A percentile compares a stretch with the other conserved stretches of the same genome.
Evolutionary conservation across 306 rosid species (phyloP).

Genomic region (Castanea sativa): DNA sequence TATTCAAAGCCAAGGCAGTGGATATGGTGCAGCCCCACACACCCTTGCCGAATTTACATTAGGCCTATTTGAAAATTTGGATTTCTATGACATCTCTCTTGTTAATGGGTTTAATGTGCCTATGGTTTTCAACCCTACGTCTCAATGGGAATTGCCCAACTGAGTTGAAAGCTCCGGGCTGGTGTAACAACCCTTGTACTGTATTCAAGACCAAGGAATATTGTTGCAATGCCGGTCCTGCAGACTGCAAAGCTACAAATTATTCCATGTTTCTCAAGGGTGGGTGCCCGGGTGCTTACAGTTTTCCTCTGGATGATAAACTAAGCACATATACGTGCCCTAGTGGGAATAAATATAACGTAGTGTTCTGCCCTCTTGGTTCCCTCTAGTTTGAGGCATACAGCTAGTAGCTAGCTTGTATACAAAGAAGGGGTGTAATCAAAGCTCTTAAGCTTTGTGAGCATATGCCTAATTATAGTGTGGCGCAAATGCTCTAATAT

Average conservation of each 20-base stretch:
- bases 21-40: conserved; percentile 38
- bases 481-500: too few relatives aligned
- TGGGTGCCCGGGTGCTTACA: conserved; percentile 42
- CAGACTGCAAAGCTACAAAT: conserved; percentile 15
- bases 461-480: too few relatives aligned
- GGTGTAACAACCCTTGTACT: conserved; percentile 53
- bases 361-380: conserved; percentile 35
- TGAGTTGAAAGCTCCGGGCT: conserved; percentile 30
- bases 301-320: conserved; percentile 25
- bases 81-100: conserved; percentile 46
- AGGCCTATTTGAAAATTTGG: conserved; percentile 37
- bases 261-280: conserved; percentile 33
- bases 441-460: neutral
- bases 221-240: conserved; percentile 28
- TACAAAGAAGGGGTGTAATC: neutral
- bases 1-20: conserved; percentile 38
- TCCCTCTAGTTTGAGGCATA: neutral
- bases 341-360: neutral
- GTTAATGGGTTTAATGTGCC: neutral
- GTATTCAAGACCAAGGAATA: conserved; percentile 34
- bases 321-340: conserved; percentile 3
- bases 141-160: conserved; percentile 54
- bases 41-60: conserved; percentile 56
- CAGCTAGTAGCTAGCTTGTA: neutral
- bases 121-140: neutral